Evolutionary conservation across 768 basidiomycete genomes (phyloP), one percentile per base, ranked within the genome.

Genomic region (Thelephora aurantiotincta): DNA sequence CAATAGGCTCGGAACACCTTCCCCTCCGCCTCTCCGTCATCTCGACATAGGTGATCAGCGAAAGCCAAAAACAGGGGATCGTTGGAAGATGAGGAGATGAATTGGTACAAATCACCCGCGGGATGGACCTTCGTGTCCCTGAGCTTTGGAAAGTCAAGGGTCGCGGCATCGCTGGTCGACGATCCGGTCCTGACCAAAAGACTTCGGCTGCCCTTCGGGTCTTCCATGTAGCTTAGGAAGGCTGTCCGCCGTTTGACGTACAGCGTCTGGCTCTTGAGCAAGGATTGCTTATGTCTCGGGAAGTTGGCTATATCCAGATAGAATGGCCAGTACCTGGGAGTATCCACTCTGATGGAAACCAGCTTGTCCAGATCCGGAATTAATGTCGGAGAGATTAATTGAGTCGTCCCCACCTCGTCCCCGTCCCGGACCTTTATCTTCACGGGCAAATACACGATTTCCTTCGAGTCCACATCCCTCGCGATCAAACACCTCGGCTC

Each of bases 271-370:
- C 73, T 82, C 33, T 69, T 71, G 35, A 94, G 63, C 19, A 98
- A 71, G 5, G 73, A 70, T 42, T 75, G 73, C 44, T 77, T 76
- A 60, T 94, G 84, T 12, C 70, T 72, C 3, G 77, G 72, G 46
- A 80, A 72, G 36, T 77, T 67, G 35, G 78, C 72, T 16, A 85
- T 75, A 56, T 93, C 85, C 33, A 97, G 74, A 50, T 81, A 79
- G 64, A 93, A 85, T 0, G 92, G 84, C 88, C 90, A 96, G 62
- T 99, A 98, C 5, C 96, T 78, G 13, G 91, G 92, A 0, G 89
- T 96, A 57, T 97, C 92, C 19, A 93, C 81, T 42, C 83, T 72
- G 55, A 99, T 82, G 3, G 86, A 82, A 42, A 79, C 65, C 12
- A 98, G 69, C 49, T 74, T 78, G 58, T 86, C 80, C 52, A 97